Evolutionary conservation across 352 stramenopile species (phyloP).

Genomic region (Blastocystis hominis): DNA sequence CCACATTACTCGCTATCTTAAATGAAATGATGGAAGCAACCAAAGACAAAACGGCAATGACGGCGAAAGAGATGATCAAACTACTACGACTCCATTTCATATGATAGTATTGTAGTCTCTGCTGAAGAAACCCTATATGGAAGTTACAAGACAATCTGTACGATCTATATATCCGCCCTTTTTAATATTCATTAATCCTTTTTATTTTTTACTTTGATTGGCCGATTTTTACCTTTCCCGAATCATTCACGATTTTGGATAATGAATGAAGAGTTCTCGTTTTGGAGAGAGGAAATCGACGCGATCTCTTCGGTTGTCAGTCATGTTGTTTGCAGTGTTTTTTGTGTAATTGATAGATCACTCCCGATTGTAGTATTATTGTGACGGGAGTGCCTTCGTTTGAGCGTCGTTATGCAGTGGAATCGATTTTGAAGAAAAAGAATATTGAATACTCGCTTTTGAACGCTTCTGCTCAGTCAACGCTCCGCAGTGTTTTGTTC

Average conservation of each 20-base stretch:
- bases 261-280: not conserved
- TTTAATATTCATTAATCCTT: not conserved
- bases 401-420: not conserved
- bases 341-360: not conserved
- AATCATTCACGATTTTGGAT: not conserved
- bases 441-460: not conserved
- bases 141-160: not conserved
- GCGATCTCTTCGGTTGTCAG: not conserved
- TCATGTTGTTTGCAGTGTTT: not conserved
- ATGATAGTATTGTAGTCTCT: not conserved
- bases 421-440: not conserved
- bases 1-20: not conserved
- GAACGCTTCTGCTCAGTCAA: not conserved
- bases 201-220: not conserved
- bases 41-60: constrained; percentile 17
- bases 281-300: constrained; percentile 26
- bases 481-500: not conserved
- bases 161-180: constrained; percentile 41
- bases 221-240: not conserved
- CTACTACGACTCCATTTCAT: not conserved
- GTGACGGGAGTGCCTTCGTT: constrained; percentile 24
- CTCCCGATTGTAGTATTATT: constrained; percentile 10
- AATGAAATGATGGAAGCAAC: constrained; percentile 17
- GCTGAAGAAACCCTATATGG: constrained; percentile 40
- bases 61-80: constrained; percentile 15